phyloP scores from a whole-genome alignment of 2,329 filamentous ascomycete genomes.

The Pseudocercospora musae region DNA sequence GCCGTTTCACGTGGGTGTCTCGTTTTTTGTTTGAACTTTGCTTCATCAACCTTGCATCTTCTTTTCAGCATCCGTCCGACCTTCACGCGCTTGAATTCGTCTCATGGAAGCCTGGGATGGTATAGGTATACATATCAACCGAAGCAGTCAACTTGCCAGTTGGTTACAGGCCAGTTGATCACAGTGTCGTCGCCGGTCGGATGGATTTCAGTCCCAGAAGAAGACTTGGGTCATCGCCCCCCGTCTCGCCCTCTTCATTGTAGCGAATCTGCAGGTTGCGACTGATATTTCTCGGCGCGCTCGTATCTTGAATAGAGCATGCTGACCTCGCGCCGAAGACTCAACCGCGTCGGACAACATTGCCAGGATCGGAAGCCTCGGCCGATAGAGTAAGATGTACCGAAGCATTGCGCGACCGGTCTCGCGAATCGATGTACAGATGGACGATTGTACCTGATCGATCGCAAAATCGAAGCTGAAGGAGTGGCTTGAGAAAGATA shows the following conservation, averaged over 20 bases:
- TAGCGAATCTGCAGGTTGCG: neutral
- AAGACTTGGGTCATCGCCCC: neutral
- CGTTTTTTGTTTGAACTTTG: neutral
- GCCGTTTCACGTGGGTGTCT: neutral
- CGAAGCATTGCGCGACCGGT: neutral
- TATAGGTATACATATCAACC: neutral
- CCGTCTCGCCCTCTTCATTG: too few species aligned
- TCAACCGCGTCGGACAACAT: neutral
- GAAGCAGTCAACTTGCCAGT: too few species aligned
- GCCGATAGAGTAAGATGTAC: neutral
- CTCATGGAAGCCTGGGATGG: neutral
- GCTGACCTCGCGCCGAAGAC: neutral
- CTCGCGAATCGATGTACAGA: too few species aligned
- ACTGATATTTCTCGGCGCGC: neutral
- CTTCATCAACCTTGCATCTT: neutral
- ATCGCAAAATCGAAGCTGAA: neutral
- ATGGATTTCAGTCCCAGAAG: neutral
- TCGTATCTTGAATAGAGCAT: neutral
- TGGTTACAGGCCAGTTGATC: too few species aligned
- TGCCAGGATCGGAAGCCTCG: conserved; percentile 1
- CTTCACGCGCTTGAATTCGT: neutral
- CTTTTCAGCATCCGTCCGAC: neutral
- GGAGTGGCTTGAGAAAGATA: neutral
- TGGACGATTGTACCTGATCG: neutral
- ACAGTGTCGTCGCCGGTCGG: too few species aligned